Base-by-base conservation (phyloP, 2,329 filamentous ascomycete species). In the Talaromyces sp. region DNA sequence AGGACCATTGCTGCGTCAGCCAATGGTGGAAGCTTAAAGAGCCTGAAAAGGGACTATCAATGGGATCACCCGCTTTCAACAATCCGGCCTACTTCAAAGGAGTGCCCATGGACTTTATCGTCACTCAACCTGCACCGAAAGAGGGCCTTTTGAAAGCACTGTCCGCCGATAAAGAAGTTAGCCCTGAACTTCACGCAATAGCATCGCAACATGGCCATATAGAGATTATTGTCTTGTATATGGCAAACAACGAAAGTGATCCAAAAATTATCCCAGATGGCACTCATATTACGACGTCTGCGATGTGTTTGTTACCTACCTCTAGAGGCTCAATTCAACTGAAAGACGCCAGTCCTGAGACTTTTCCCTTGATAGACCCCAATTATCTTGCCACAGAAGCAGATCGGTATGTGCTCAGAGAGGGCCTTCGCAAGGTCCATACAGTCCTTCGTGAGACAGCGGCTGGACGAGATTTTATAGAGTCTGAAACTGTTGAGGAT, bases 1-100 rank as follows among this genome's bases (percentile, higher is more conserved):
- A 86, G 61, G 86, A 89, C 67, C 85, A 86, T 29, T n/a, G 27
- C 31, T 43, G 12, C 26, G 11, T 53, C 7, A 35, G n/a, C 24
- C 57, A 38, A 32, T 54, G 32, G n/a, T 59, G 27, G n/a, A 35
- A 38, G 10, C 24, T 59, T 12, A 51, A 52, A 19, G 38, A 59
- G 4, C 57, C 57, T 11, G 48, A 59, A 29, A 59, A 54, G 24
- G 21, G 31, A n/a, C 50, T 54, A 4, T 50, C 38, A 11, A 19
- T 43, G 11, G 57, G 57, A 8, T 26, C 48, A 24, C 48, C 57
- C 3, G 31, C 31, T 5, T 59, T 35, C 10, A 59, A 29, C 19
- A n/a, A 53, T 6, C 57, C 57, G 24, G 29, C 29, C n/a, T 59
- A n/a, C 17, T 26, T 43, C 14, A 27, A 41, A 9, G 57, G 57